Conservation (phyloP, 1,284 basidiomycete genomes). For the Tilletia setariae region DNA sequence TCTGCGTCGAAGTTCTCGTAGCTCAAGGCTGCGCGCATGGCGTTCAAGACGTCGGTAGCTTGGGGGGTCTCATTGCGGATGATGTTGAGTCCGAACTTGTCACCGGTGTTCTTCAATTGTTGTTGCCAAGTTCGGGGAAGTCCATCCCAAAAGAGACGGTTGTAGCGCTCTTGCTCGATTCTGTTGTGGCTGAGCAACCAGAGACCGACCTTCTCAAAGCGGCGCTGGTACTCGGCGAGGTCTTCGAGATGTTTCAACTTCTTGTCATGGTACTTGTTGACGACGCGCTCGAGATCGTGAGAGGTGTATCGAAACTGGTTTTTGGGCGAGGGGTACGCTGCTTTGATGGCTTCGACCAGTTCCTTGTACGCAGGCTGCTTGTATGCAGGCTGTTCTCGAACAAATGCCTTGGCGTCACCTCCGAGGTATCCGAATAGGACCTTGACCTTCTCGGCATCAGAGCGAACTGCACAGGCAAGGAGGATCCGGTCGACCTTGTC, state of each 20-base stretch:
- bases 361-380: neutral
- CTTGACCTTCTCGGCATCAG: neutral
- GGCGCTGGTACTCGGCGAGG: neutral
- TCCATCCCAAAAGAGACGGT: constrained; percentile 2
- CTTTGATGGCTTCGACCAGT: neutral
- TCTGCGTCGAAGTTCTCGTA: neutral
- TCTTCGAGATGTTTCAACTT: neutral
- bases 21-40: neutral
- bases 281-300: neutral
- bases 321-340: neutral
- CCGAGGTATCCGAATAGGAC: neutral
- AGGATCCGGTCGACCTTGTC: neutral
- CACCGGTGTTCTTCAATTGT: neutral
- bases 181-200: neutral
- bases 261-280: neutral
- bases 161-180: neutral
- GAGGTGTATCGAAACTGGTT: neutral
- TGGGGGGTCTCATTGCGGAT: neutral
- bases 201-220: neutral
- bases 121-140: neutral
- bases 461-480: neutral
- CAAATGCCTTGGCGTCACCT: neutral
- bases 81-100: neutral
- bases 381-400: neutral
- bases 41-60: neutral